Evolutionary conservation across 768 basidiomycete species (phyloP).

Genomic region (Pseudohyphozyma bogoriensis): DNA sequence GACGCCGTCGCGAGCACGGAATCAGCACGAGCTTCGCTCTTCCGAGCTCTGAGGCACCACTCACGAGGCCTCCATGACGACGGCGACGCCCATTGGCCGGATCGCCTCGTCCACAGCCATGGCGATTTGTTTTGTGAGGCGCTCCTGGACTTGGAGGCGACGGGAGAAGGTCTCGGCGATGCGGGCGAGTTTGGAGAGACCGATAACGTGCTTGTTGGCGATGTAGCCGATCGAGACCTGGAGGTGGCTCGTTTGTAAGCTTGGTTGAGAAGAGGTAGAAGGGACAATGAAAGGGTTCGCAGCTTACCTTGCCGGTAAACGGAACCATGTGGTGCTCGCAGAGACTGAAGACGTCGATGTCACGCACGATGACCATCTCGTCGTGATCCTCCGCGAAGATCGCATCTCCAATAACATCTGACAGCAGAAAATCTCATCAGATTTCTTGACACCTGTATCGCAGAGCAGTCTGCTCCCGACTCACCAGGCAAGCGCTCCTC

Average conservation of each 20-base stretch:
- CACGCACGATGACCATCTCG: slow-evolving; percentile 96
- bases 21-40: no score
- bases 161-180: slow-evolving; percentile 96
- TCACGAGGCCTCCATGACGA: slow-evolving; percentile 97
- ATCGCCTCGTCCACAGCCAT: slow-evolving; percentile 98
- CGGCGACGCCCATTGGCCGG: slow-evolving; percentile 91
- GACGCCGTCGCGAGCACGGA: no score
- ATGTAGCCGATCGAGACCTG: slow-evolving; percentile 98
- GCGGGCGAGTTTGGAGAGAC: slow-evolving; percentile 88
- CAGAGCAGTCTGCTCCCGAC: slow-evolving; percentile 13
- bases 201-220: slow-evolving; percentile 85
- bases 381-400: slow-evolving; percentile 98
- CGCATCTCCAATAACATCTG: slow-evolving; percentile 97
- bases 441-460: no score
- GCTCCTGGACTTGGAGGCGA: slow-evolving; percentile 92
- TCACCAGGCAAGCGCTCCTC: slow-evolving; percentile 84
- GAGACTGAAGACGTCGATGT: slow-evolving; percentile 91
- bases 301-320: slow-evolving; percentile 83
- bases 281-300: neutral
- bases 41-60: slow-evolving; percentile 42
- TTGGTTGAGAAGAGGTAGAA: neutral
- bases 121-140: slow-evolving; percentile 93
- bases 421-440: no score
- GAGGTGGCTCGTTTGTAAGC: slow-evolving; percentile 12
- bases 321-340: slow-evolving; percentile 99